A percentile compares a stretch with the other conserved stretches of the same genome.
Conservation (phyloP, 2,329 filamentous ascomycete genomes). For the Ceratocystis papillata region DNA sequence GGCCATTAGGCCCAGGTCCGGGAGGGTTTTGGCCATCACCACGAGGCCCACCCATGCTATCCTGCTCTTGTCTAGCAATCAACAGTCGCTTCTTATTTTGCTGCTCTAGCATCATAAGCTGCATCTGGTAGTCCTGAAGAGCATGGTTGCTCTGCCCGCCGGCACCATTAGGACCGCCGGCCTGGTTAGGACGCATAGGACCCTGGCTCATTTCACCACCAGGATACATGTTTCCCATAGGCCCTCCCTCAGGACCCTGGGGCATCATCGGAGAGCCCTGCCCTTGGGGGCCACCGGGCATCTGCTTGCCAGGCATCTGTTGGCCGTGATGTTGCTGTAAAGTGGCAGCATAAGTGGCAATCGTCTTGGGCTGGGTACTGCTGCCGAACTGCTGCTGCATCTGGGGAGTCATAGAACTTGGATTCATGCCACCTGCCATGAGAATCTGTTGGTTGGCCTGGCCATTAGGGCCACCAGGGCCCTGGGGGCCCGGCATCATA, state of each 20-base stretch:
- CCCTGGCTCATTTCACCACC: conserved; percentile 43
- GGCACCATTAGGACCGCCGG: conserved; percentile 38
- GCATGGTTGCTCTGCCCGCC: conserved; percentile 55
- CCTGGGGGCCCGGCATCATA: conserved; percentile 61
- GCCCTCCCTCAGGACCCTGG: conserved; percentile 55
- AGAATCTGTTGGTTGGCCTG: conserved; percentile 50
- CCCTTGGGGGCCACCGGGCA: conserved; percentile 55
- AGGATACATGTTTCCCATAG: conserved; percentile 52
- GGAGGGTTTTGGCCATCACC: conserved; percentile 44
- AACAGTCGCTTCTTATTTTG: conserved; percentile 78
- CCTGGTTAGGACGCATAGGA: conserved; percentile 48
- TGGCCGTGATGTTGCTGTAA: conserved; percentile 70
- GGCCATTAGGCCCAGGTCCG: conserved; percentile 49
- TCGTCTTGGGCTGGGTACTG: conserved; percentile 65
- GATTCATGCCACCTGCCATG: conserved; percentile 61
- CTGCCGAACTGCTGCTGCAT: conserved; percentile 61
- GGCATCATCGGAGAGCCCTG: conserved; percentile 78
- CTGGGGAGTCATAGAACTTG: conserved; percentile 58
- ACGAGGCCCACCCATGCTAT: conserved; percentile 42
- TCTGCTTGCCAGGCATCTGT: conserved; percentile 70
- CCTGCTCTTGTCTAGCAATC: conserved; percentile 74
- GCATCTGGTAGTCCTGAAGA: conserved; percentile 80
- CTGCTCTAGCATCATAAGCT: conserved; percentile 75
- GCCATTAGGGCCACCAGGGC: conserved; percentile 43
- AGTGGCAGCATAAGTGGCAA: conserved; percentile 77